Evolutionary conservation across 495 filamentous ascomycete species (phyloP), one percentile per base, ranked within the genome.

Genomic region (Chaetomium cochliodes): DNA sequence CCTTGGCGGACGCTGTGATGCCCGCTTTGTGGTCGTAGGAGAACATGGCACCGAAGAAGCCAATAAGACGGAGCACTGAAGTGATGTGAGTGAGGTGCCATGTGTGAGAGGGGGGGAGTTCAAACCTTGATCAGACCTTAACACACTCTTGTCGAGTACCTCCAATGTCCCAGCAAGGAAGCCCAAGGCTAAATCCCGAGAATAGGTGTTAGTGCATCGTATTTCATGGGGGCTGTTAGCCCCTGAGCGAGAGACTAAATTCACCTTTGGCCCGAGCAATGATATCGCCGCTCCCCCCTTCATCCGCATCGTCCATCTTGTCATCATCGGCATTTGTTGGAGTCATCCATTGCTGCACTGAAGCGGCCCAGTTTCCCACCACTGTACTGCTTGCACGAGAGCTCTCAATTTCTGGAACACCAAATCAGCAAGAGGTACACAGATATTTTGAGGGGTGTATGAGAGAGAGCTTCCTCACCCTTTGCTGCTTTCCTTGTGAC

Each of bases 41-140:
- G 58, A 83, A 81, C 68, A 83, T 79, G 30, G 79, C 73, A 41
- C 77, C 75, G 50, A 83, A 83, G 74, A 82, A 82, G 53, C 72
- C 75, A 11, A 80, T 73, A 20, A 82, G 70, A 7, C 76, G 69
- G 23, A 73, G 67, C 15, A 81, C 73, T 73, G 41, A 1, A 51
- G 15, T 5, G 7, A 16, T 44, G 7, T 46, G 2, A 60, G 65
- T 28, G 11, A 26, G 26, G 39, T 2, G 20, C 51, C n/a, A 18
- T n/a, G 6, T 3, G 9, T 5, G 1, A 5, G n/a, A 30, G 2
- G 37, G 0, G 0, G 39, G 6, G 0, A 13, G 6, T 4, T n/a
- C 56, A 37, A 62, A 74, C 73, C 64, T 59, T 81, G 80, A 23
- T 82, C 80, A 25, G 74, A 52, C 30, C 73, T 79, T 23, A 81